Evolutionary conservation across 306 rosid species (phyloP), one percentile per base, ranked within the genome.

Genomic region (Erythrophleum fordii): DNA sequence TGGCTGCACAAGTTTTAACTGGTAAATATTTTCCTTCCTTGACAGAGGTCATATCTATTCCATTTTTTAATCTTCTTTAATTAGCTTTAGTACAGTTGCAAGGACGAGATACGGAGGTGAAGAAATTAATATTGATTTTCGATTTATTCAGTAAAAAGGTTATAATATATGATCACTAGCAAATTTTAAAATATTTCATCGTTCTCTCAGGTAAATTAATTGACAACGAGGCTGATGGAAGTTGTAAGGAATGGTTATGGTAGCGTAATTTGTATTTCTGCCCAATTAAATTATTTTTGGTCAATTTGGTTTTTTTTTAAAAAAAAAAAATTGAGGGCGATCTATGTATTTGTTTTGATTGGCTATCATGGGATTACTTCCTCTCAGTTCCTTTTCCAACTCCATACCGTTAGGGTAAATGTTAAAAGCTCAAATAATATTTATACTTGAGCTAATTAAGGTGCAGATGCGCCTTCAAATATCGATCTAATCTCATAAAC

Each of bases 261-360:
- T 4, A 22, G 26, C 72, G 52, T 53, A 41, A 20, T 66, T 42
- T 67, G 31, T 67, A 67, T 20, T 68, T 68, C 72, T 42, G n/a
- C 16, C 22, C 53, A 59, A 59, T 26, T 12, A 26, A 26, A 66
- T 41, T 68, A 41, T 39, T 16, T 68, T 10, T 20, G 49, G n/a
- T n/a, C n/a, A n/a, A n/a, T n/a, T n/a, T n/a, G 51, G 48, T 1
- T 0, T 1, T 7, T 18, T 7, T 0, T 53, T 0, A 2, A 26
- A 23, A 11, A 0, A 2, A 26, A 23, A 11, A 0, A 5, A 13
- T 31, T 62, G 31, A 13, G 39, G 12, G 42, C 6, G 7, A 61
- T 64, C 22, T 16, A 7, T 31, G 41, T 35, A n/a, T 22, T 67
- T 8, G 49, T 10, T 41, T 68, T 22, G 17, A 68, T 22, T 11